phyloP scores from a whole-genome alignment of 2,329 filamentous ascomycete genomes.

The Cercospora beticola region DNA sequence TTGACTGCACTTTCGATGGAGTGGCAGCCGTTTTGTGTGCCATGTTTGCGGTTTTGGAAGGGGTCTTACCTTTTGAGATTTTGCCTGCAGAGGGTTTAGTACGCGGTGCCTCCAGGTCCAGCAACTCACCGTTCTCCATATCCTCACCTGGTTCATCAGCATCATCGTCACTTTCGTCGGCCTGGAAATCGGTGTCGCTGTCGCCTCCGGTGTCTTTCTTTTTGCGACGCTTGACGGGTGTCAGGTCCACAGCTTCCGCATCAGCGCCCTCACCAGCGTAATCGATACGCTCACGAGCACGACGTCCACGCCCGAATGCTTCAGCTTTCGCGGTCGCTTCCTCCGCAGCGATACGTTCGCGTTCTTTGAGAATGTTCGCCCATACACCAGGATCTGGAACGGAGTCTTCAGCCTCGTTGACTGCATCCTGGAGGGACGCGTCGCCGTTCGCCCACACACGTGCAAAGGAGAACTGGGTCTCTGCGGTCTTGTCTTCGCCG shows the following conservation, averaged over 20 bases:
- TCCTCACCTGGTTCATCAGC: conserved; percentile 20
- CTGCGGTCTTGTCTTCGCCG: conserved; percentile 64
- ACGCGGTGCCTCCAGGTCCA: conserved; percentile 20
- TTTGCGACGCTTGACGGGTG: conserved; percentile 40
- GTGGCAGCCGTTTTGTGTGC: not conserved
- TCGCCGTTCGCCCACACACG: conserved; percentile 88
- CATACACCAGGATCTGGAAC: conserved; percentile 70
- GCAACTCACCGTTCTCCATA: conserved; percentile 26
- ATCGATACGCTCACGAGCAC: conserved; percentile 61
- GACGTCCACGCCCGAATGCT: conserved; percentile 80
- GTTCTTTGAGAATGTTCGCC: conserved; percentile 83
- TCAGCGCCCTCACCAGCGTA: conserved; percentile 43
- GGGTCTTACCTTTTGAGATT: conserved; percentile 32
- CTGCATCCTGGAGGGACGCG: conserved; percentile 57
- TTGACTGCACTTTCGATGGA: conserved; percentile 6
- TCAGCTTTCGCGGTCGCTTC: conserved; percentile 68
- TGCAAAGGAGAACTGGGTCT: conserved; percentile 84
- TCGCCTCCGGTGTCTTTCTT: conserved; percentile 42
- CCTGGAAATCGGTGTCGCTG: conserved; percentile 54
- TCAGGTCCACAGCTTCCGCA: conserved; percentile 28
- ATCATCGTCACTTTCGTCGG: conserved; percentile 41
- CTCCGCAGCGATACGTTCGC: conserved; percentile 74
- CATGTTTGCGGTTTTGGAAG: conserved; percentile 8
- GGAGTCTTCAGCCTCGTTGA: conserved; percentile 47
- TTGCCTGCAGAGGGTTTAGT: conserved; percentile 34